Evolutionary conservation across 768 basidiomycete genomes (phyloP).

Genomic region (Lepiota venenata): DNA sequence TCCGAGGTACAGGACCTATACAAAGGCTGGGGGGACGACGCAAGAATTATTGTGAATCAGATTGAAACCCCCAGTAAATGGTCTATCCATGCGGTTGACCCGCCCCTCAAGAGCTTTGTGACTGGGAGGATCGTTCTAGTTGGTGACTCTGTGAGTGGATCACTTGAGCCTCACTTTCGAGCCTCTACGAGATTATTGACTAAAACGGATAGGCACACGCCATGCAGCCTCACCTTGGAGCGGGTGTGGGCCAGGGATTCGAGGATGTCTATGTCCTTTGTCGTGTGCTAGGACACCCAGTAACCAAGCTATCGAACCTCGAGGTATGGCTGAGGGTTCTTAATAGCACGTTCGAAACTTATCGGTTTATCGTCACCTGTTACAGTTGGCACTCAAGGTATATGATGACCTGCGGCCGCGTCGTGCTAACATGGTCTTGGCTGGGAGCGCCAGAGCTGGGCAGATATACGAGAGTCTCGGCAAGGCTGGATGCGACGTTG

Average conservation of each 20-base stretch:
- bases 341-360: neutral
- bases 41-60: constrained; percentile 34
- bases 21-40: constrained; percentile 45
- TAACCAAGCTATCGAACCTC: constrained; percentile 35
- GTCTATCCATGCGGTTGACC: constrained; percentile 47
- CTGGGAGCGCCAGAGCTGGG: constrained; percentile 37
- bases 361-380: neutral
- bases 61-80: constrained; percentile 46
- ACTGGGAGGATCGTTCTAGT: constrained; percentile 45
- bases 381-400: constrained; percentile 41
- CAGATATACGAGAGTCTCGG: constrained; percentile 41
- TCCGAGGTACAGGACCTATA: constrained; percentile 42
- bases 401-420: constrained; percentile 44
- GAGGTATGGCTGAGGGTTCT: constrained; percentile 26
- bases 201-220: constrained; percentile 44
- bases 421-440: constrained; percentile 47
- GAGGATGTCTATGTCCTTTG: constrained; percentile 51
- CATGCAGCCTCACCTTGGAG: constrained; percentile 57
- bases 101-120: constrained; percentile 40
- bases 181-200: neutral
- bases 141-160: constrained; percentile 46
- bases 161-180: neutral
- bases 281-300: constrained; percentile 40
- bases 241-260: constrained; percentile 57
- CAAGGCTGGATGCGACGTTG: constrained; percentile 20